These are phyloP conservation scores for Chalciporus piperatoides DNA, from an alignment of 1,284 basidiomycete genomes.

Conservation along the genomic window DNA sequence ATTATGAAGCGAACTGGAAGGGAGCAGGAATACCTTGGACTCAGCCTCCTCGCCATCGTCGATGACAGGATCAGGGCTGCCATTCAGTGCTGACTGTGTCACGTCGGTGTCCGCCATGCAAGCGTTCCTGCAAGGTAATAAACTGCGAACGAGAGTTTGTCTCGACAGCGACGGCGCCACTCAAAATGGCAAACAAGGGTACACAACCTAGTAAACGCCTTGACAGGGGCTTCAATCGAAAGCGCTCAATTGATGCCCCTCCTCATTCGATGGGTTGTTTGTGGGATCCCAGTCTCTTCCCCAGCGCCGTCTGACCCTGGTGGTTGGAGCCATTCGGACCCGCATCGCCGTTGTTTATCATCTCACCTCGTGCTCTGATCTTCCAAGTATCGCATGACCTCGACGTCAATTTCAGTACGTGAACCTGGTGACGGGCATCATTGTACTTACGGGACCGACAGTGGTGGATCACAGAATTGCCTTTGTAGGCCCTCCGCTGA, in stretches of 20 bases:
- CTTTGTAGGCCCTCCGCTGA: conserved; percentile 17
- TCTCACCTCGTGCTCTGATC: conserved; percentile 13
- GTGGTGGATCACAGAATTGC: conserved; percentile 27
- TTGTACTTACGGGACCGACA: conserved; percentile 33
- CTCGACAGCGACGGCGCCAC: conserved; percentile 17
- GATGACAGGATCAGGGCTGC: conserved; percentile 37
- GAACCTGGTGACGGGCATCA: conserved; percentile 24
- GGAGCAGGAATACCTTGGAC: conserved; percentile 42
- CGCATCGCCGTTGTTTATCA: conserved; percentile 4
- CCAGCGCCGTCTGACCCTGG: background rate
- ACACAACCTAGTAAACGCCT: conserved; percentile 8
- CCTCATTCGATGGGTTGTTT: background rate
- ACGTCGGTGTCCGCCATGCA: conserved; percentile 36
- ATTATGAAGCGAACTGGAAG: conserved; percentile 1
- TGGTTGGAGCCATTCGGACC: background rate
- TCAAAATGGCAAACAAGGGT: conserved; percentile 24
- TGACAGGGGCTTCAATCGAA: too few relatives aligned
- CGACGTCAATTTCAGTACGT: conserved; percentile 24
- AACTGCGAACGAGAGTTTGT: conserved; percentile 26
- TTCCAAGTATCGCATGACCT: conserved; percentile 18
- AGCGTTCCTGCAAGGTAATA: conserved; percentile 12
- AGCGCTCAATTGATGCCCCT: background rate
- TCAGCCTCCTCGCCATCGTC: conserved; percentile 60
- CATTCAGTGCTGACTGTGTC: conserved; percentile 37
- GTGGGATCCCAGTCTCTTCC: background rate